Evolutionary conservation across 108 stramenopile genomes (phyloP), one percentile per base, ranked within the genome.

Genomic region (Chaetoceros tenuissimus): DNA sequence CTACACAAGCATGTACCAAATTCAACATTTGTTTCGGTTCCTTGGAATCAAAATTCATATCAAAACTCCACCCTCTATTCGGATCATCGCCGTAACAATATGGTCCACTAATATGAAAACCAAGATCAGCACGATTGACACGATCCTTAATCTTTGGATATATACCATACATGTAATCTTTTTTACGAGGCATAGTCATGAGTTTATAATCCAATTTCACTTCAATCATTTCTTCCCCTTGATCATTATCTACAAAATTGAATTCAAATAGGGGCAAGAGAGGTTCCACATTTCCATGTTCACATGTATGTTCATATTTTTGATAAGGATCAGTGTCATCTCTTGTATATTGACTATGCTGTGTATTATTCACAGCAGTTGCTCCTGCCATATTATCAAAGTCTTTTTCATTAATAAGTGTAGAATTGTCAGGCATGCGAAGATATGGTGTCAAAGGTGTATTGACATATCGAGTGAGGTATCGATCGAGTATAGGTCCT

Each of bases 281-380:
- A 22, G 64, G 64, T 44, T 53, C 40, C 2, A 65, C 22, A 49
- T 65, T 24, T 23, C 56, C 55, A 65, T 58, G 1, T 3, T 19
- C 64, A 48, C 63, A 64, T 2, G 63, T 45, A 18, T 57, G 20
- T 3, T 2, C 1, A 29, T 56, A 29, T 19, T 19, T 17, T 28
- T 7, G 25, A 43, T 65, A 60, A 16, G 69, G 56, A 64, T 63
- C 55, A 25, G 47, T 43, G 57, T 48, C 48, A 25, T 57, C 22
- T 40, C 8, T 5, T 5, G 5, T 13, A 40, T 40, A 40, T 40
- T 65, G 64, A 1, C 23, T 3, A 24, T 18, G 13, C 8, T 45
- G 31, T 28, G 56, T 55, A 17, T 28, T 10, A n/a, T 58, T 53
- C 44, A 65, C 57, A 18, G 64, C 64, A 3, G 28, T 26, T 2